Conservation (phyloP, 805 yeast genomes). For the Candida maltosa region DNA sequence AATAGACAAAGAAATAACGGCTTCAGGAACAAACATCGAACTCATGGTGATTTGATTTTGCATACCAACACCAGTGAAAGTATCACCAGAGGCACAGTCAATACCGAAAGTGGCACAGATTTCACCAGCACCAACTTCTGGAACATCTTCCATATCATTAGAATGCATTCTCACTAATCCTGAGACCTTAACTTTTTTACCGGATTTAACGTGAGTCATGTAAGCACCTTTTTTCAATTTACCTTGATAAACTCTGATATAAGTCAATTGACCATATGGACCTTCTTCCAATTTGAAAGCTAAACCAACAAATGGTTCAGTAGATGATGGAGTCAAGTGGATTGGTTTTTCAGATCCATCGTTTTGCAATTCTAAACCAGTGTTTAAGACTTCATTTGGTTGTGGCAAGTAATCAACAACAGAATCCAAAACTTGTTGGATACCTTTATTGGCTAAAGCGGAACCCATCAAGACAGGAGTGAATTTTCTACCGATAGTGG, state of each 20-base stretch:
- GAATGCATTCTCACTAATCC: constrained; percentile 98
- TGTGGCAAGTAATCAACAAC: constrained; percentile 94
- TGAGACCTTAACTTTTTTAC: constrained; percentile 89
- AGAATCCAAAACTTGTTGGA: constrained; percentile 93
- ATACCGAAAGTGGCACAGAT: constrained; percentile 99
- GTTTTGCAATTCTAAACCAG: constrained; percentile 73
- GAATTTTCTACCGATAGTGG: constrained; percentile 92
- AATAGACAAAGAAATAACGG: constrained; percentile 91
- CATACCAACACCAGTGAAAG: constrained; percentile 77
- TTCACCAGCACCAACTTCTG: constrained; percentile 95
- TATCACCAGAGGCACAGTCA: constrained; percentile 98
- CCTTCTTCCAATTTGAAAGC: constrained; percentile 99
- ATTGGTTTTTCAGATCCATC: constrained; percentile 62
- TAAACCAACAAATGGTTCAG: constrained; percentile 85
- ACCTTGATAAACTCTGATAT: constrained; percentile 96
- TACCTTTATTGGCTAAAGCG: constrained; percentile 93
- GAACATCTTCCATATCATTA: constrained; percentile 97
- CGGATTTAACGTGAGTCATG: constrained; percentile 85
- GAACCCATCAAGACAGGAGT: constrained; percentile 99
- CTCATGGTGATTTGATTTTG: constrained; percentile 82
- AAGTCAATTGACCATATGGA: constrained; percentile 94
- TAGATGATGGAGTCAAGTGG: constrained; percentile 66
- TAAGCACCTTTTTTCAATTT: constrained; percentile 84
- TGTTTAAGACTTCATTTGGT: constrained; percentile 89
- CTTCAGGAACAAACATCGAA: constrained; percentile 98